Base-by-base conservation (phyloP, 2,329 filamentous ascomycete species). In the Pseudogymnoascus sp. region DNA sequence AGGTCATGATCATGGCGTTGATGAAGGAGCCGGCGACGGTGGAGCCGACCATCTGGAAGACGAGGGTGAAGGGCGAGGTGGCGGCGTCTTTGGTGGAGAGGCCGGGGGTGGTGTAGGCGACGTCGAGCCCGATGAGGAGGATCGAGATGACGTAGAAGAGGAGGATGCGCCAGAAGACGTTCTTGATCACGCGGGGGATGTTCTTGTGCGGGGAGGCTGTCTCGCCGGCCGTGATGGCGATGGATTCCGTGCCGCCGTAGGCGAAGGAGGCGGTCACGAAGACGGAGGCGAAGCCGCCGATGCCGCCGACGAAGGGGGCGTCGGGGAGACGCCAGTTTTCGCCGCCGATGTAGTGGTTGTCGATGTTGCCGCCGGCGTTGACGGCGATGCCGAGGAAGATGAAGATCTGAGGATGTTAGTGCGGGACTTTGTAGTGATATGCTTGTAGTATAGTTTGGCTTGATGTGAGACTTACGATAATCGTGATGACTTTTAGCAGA, bases 191-290 rank as follows among this genome's bases (percentile, higher is more conserved):
- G 2, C 80, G 79, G 1, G 86, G 86, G 35, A 88, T 75, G 63
- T 80, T 87, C 66, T 79, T 80, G 17, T 82, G 78, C 0, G 86
- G 86, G 67, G 87, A 79, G 67, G 82, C 83, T 1, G 86, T 87
- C 72, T 88, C 86, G 47, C 85, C 85, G 0, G 85, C 85, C 0
- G 86, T 87, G 64, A 88, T 85, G 61, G 84, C 85, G 60, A 88
- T 86, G 35, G 81, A 83, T 72, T 87, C 85, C 2, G 84, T 87
- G 62, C 85, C 86, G 35, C 82, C 81, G 64, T 79, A 87, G 26
- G 85, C 83, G 71, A 88, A 87, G 63, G 77, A 79, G n/a, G 83
- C 83, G 0, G 82, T 84, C 11, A 85, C 82, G 67, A 85, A 85
- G 47, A 87, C 85, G 19, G 83, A 86, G 0, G 84, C 84, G 67